Evolutionary conservation across 108 stramenopile genomes (phyloP).

Genomic region (Asterionellopsis glacialis): DNA sequence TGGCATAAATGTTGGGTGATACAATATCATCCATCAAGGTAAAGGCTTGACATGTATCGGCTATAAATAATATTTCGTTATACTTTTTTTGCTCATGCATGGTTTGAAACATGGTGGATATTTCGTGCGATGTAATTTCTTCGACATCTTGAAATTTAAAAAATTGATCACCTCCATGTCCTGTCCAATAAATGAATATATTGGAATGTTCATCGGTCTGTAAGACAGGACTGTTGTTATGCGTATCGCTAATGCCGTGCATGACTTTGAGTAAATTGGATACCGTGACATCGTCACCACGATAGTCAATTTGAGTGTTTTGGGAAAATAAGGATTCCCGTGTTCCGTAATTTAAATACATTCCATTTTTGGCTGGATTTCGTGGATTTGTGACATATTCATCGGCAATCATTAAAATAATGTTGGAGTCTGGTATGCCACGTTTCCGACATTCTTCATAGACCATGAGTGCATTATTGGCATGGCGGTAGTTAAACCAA

Average conservation of each 20-base stretch:
- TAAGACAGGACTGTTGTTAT: constrained; percentile 17
- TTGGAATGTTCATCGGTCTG: constrained; percentile 47
- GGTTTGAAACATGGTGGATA: constrained; percentile 57
- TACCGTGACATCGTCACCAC: constrained; percentile 92
- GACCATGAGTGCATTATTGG: constrained; percentile 78
- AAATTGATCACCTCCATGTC: constrained; percentile 96
- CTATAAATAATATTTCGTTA: constrained; percentile 69
- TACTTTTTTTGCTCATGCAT: constrained; percentile 62
- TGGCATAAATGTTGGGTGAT: constrained; percentile 59
- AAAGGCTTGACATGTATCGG: constrained; percentile 95
- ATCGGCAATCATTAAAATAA: constrained; percentile 88
- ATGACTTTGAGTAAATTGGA: constrained; percentile 82
- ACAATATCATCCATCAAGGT: constrained; percentile 65
- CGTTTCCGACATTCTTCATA: constrained; percentile 55
- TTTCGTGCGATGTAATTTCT: constrained; percentile 82
- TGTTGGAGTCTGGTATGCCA: constrained; percentile 76
- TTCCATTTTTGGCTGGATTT: constrained; percentile 61
- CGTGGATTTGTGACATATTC: constrained; percentile 76
- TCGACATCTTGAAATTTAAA: constrained; percentile 97
- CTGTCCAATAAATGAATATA: constrained; percentile 87
- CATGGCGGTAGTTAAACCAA: constrained; percentile 93
- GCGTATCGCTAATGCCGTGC: constrained; percentile 42
- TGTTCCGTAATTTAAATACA: constrained; percentile 24
- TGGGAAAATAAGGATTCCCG: constrained; percentile 40
- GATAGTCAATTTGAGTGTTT: constrained; percentile 84